Evolutionary conservation across 352 stramenopile genomes (phyloP), one percentile per base, ranked within the genome.

Genomic region (Thalassiosira hispida): DNA sequence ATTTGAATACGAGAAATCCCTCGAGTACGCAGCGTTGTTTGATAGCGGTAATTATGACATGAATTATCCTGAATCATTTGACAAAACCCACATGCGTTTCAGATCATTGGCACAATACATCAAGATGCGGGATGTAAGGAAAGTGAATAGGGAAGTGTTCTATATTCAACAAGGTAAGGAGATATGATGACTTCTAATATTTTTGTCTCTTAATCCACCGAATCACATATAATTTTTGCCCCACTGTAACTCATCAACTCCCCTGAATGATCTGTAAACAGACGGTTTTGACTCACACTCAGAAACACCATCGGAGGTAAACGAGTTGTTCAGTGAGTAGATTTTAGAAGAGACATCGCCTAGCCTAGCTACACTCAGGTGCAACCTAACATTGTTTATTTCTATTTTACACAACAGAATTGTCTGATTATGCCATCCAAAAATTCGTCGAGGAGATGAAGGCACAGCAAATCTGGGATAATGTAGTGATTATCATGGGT

Each of bases 391-490:
- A 20, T 52, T 52, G 6, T 52, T 52, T 52, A 20, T 52, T 52
- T 52, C 42, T 14, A 52, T 52, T 52, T 9, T 52, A 52, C n/a
- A 22, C 5, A 5, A 22, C n/a, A 22, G 8, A 6, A 49, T 47
- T 74, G 11, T 53, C 91, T 46, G 81, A 93, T 72, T 25, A 46
- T 9, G 83, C 52, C 0, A 23, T 94, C 1, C 38, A 83, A 9
- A 20, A 33, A 57, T 94, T 94, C 35, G 31, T 77, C 11, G 56
- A 79, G 25, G 87, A 94, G 67, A 76, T 94, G 72, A 85, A 92
- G 60, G 16, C 25, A 2, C 81, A 91, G 63, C 83, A 71, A 27
- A 55, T 88, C 2, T 92, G 72, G 77, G 62, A 93, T 16, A 60
- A 87, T 62, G 79, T n/a, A 1, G 53, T 63, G 1, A 74, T 88